These are phyloP conservation scores for Bothriochloa decipiens DNA, from an alignment of 176 grass and related monocot species.

Conservation along the genomic window DNA sequence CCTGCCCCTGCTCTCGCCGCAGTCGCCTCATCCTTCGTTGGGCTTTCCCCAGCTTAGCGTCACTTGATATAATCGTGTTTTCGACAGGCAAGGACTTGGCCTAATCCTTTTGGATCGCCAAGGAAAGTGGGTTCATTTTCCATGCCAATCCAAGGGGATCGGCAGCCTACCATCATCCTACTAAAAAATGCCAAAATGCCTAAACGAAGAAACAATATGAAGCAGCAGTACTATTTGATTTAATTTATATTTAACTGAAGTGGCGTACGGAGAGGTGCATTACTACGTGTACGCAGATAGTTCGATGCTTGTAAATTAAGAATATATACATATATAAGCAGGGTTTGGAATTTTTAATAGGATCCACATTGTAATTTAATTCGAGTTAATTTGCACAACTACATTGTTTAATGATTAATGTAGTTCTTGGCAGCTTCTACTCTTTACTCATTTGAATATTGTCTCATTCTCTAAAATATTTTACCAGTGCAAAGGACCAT, in stretches of 20 bases:
- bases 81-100: not conserved
- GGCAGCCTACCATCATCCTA: not conserved
- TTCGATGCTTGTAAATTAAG: slow-evolving; percentile 27
- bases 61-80: slow-evolving; percentile 12
- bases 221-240: not conserved
- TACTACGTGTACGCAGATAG: not conserved
- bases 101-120: slow-evolving; percentile 10
- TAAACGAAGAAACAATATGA: not conserved
- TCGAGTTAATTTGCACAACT: not conserved
- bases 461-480: not conserved
- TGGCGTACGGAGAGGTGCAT: not conserved
- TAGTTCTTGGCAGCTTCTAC: too few species aligned
- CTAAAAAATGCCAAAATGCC: not conserved
- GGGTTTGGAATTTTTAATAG: slow-evolving; percentile 3
- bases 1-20: slow-evolving; percentile 52
- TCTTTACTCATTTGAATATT: too few species aligned
- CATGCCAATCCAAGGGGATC: slow-evolving; percentile 15
- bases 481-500: too few species aligned
- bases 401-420: too few species aligned
- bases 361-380: slow-evolving; percentile 13
- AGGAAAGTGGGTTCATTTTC: not conserved
- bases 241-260: not conserved
- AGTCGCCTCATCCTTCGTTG: slow-evolving; percentile 46
- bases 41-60: slow-evolving; percentile 55
- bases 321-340: slow-evolving; percentile 26